Base-by-base conservation (phyloP, 352 stramenopile species). In the Phytophthora ohioensis region DNA sequence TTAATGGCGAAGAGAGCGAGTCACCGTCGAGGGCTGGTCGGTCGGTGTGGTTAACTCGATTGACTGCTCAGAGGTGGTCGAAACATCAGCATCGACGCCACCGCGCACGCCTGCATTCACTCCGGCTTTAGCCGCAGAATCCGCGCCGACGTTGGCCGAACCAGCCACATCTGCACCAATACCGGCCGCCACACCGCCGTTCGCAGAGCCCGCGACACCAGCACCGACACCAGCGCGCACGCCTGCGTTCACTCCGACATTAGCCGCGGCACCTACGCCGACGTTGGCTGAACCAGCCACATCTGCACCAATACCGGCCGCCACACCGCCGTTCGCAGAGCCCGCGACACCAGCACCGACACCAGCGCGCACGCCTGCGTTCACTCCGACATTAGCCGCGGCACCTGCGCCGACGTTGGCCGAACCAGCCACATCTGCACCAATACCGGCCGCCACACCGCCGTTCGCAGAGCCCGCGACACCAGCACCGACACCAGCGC, bases 211-310 rank as follows among this genome's bases (percentile, higher is more conserved):
- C 36, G 55, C 52, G 0, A 51, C 55, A 35, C 41, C 55, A 0
- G 27, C 55, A 13, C 41, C 41, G n/a, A 21, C 17, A 21, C 17
- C 17, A 21, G 17, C 54, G 27, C 13, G 32, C 36, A 60, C 53
- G 10, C 53, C 56, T 3, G 15, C 56, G 5, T 10, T 5, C 6
- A 54, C 9, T 10, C 42, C 42, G 3, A 31, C 56, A 3, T 58
- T 49, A 13, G 53, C 53, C 1, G 36, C 36, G 38, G 36, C 53
- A 4, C 32, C 38, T 4, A 64, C 39, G 9, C 59, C 39, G 17
- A 51, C 61, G 17, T 46, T 46, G n/a, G 49, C 59, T 42, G 58
- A 51, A 4, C 35, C 39, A 34, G 34, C 45, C 21, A 58, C 58
- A 4, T 15, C 36, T 8, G 21, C 58, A 11, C 38, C 36, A 13